These are phyloP conservation scores for Leishmania amazonensis DNA, from an alignment of 208 protist genomes.

Conservation along the genomic window DNA sequence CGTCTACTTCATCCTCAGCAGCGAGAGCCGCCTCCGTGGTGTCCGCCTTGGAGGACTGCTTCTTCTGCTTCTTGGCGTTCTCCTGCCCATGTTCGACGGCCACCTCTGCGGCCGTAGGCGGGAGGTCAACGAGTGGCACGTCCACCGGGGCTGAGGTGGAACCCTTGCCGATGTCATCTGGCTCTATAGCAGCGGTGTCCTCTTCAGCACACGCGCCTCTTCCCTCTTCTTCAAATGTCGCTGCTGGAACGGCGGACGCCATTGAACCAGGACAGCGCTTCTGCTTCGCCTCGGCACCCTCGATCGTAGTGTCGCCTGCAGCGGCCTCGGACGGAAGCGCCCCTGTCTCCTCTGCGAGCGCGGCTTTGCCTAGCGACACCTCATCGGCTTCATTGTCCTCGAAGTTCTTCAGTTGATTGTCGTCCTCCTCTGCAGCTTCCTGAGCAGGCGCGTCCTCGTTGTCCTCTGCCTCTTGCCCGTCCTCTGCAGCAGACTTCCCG, in stretches of 20 bases:
- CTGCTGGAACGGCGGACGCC: background rate
- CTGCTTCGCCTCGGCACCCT: background rate
- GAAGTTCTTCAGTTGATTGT: background rate
- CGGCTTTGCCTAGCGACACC: background rate
- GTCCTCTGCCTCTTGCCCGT: background rate
- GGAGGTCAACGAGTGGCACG: constrained; percentile 13
- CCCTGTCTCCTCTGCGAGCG: background rate
- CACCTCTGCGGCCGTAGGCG: constrained; percentile 25
- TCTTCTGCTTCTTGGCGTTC: background rate
- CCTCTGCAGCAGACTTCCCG: background rate
- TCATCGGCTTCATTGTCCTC: background rate
- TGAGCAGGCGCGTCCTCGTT: background rate
- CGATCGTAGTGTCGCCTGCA: background rate
- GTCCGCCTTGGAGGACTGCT: background rate
- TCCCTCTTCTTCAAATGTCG: background rate
- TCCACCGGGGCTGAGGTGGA: background rate
- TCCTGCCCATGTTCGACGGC: constrained; percentile 21
- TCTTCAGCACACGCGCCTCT: background rate
- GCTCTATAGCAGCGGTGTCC: background rate
- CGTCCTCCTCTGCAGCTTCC: background rate
- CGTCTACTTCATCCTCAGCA: background rate
- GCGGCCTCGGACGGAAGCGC: background rate
- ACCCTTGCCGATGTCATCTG: background rate
- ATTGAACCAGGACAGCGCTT: background rate
- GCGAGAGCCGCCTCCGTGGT: background rate